Conservation (phyloP, 176 grass and related monocot genomes). For the Bromus sterilis region DNA sequence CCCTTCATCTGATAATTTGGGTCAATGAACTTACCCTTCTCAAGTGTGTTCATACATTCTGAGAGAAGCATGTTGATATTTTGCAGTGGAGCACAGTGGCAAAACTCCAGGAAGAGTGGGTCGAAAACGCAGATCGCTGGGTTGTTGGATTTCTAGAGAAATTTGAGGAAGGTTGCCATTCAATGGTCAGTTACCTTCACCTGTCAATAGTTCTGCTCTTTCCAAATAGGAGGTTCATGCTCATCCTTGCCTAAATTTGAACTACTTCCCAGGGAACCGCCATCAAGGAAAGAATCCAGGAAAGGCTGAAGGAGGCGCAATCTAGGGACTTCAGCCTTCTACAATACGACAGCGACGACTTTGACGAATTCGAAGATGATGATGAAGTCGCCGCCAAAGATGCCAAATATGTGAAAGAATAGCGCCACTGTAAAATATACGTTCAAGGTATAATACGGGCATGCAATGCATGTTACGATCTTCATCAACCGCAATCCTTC, state of each 20-base stretch:
- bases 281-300: slow-evolving; percentile 76
- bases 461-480: neutral
- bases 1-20: neutral
- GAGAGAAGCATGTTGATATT: neutral
- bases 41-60: neutral
- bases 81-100: slow-evolving; percentile 64
- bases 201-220: neutral
- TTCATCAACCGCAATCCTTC: neutral
- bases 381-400: neutral
- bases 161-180: slow-evolving; percentile 93
- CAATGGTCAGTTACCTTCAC: slow-evolving; percentile 51
- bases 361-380: slow-evolving; percentile 7
- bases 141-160: slow-evolving; percentile 95
- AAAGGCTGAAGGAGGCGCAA: slow-evolving; percentile 68
- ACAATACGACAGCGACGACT: slow-evolving; percentile 55
- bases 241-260: neutral
- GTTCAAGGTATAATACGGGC: neutral
- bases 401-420: slow-evolving; percentile 26
- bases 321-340: slow-evolving; percentile 72
- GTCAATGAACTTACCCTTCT: neutral
- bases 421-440: slow-evolving; percentile 3
- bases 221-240: neutral
- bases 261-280: slow-evolving; percentile 60
- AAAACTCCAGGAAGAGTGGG: slow-evolving; percentile 94
- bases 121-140: slow-evolving; percentile 97